Evolutionary conservation across 805 yeast genomes (phyloP), one percentile per base, ranked within the genome.

Genomic region (Wickerhamomyces chaumierensis): DNA sequence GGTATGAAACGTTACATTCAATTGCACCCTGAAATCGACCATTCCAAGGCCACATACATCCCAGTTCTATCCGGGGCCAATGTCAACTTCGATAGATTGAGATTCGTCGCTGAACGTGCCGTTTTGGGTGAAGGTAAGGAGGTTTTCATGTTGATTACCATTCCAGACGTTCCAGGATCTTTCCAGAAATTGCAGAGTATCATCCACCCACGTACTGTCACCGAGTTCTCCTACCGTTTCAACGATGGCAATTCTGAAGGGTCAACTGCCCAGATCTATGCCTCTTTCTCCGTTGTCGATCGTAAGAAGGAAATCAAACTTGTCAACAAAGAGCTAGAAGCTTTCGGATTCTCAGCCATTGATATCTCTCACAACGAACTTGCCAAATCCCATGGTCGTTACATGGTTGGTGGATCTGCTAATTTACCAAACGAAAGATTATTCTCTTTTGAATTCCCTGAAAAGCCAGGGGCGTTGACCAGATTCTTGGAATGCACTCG

Each of bases 101-200:
- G 99, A 57, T 92, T 92, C 60, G 96, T 92, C 17, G 76, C 95
- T 42, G 99, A 92, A 61, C 80, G 99, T 61, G 96, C 98, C 13
- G 94, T 85, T 37, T 70, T 92, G n/a, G 99, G 98, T 63, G 97
- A 90, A 58, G 98, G 97, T 40, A 84, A 81, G 49, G 99, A 92
- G 65, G 95, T 86, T 6, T 90, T 94, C 52, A 68, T 92, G 69
- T 75, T 83, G 35, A 86, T 88, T 15, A 79, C 86, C 34, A 86
- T 92, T 46, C 96, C 97, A 18, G 98, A 92, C 58, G 62, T 67
- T 34, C 95, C 96, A 16, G 98, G 97, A 21, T 82, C 94, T 39
- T 92, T 92, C 63, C 69, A 73, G 39, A 73, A 75, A 48, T 69
- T 92, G 44, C 94, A 86, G 53, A 67, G 69, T 31, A 69, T 84